Conservation (phyloP, 352 stramenopile species). For the Globisporangium paroecandrum region DNA sequence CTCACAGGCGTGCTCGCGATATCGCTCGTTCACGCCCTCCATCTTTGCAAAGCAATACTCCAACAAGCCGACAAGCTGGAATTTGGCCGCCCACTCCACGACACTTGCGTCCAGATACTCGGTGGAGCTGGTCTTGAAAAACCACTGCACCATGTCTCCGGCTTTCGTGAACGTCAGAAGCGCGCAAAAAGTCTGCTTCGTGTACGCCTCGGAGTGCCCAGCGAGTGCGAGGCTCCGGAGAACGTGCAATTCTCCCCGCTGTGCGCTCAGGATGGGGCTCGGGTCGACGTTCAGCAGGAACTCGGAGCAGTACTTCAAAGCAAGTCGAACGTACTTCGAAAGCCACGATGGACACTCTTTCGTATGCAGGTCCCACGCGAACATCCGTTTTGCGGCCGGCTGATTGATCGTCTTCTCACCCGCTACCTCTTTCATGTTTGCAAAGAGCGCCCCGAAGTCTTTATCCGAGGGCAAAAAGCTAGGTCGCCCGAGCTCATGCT, state of each 20-base stretch:
- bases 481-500: slow-evolving; percentile 15
- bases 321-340: slow-evolving; percentile 22
- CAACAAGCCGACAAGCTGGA: slow-evolving; percentile 28
- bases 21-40: slow-evolving; percentile 21
- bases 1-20: slow-evolving; percentile 27
- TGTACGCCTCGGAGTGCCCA: slow-evolving; percentile 33
- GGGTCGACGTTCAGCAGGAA: slow-evolving; percentile 23
- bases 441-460: slow-evolving; percentile 11
- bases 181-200: slow-evolving; percentile 25
- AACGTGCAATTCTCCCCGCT: slow-evolving; percentile 28
- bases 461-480: slow-evolving; percentile 11
- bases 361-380: slow-evolving; percentile 29
- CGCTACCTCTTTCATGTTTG: slow-evolving; percentile 10
- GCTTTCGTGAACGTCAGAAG: slow-evolving; percentile 35
- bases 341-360: slow-evolving; percentile 31
- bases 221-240: slow-evolving; percentile 23
- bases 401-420: not conserved
- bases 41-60: slow-evolving; percentile 26
- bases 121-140: slow-evolving; percentile 22
- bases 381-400: slow-evolving; percentile 13
- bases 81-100: slow-evolving; percentile 34
- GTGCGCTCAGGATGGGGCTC: slow-evolving; percentile 31
- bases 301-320: slow-evolving; percentile 22
- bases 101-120: slow-evolving; percentile 22
- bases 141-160: slow-evolving; percentile 31